A percentile compares a stretch with the other conserved stretches of the same genome.
Evolutionary conservation across 2,329 filamentous ascomycete genomes (phyloP).

Genomic region (Phoma sp.): DNA sequence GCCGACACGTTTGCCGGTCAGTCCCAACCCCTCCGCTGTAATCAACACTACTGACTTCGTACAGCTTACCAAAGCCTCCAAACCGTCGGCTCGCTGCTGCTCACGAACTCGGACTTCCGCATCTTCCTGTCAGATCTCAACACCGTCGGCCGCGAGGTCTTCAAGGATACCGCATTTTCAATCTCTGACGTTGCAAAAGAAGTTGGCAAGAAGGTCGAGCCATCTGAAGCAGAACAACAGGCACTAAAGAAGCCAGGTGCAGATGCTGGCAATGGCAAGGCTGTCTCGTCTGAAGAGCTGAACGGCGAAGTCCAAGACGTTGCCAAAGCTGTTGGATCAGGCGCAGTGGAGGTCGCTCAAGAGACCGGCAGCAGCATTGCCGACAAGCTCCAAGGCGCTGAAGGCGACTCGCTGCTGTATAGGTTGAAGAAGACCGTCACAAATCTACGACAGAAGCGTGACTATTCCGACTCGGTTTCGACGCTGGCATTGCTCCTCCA

Average conservation of each 20-base stretch:
- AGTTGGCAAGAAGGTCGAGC: conserved; percentile 76
- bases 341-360: conserved; percentile 55
- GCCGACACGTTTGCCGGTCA: conserved; percentile 76
- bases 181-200: conserved; percentile 78
- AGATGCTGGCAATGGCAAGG: conserved; percentile 55
- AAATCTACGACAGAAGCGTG: conserved; percentile 75
- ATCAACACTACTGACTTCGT: conserved; percentile 26
- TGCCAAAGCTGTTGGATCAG: conserved; percentile 54
- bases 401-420: conserved; percentile 75
- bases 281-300: conserved; percentile 69
- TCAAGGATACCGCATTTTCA: conserved; percentile 83
- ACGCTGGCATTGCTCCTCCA: conserved; percentile 78
- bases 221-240: conserved; percentile 67
- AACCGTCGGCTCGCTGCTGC: conserved; percentile 81
- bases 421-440: conserved; percentile 79
- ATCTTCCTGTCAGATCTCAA: conserved; percentile 83
- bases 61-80: conserved; percentile 80
- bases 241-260: conserved; percentile 60
- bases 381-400: conserved; percentile 75
- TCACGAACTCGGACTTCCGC: conserved; percentile 91
- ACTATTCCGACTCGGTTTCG: conserved; percentile 88
- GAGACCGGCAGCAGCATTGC: conserved; percentile 74
- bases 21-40: conserved; percentile 24
- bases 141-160: conserved; percentile 81
- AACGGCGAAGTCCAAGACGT: conserved; percentile 56